Conservation (phyloP, 371 early-diverging fungal genomes). For the Lichtheimia corymbifera region DNA sequence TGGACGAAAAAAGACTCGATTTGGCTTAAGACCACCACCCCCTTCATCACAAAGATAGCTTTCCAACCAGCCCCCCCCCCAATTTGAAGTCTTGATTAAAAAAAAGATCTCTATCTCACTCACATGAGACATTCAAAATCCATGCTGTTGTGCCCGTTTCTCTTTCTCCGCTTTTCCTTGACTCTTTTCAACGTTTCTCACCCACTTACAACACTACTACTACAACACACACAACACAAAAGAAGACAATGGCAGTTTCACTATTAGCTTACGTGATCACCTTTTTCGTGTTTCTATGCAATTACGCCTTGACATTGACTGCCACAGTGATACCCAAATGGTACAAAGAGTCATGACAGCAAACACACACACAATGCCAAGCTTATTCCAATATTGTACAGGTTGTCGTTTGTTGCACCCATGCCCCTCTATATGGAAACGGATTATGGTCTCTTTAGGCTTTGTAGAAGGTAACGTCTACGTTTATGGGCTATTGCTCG, state of each 20-base stretch:
- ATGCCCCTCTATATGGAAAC: conserved; percentile 50
- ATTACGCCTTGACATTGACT: conserved; percentile 36
- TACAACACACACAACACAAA: too few relatives aligned
- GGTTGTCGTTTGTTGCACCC: conserved; percentile 48
- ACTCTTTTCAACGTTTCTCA: conserved; percentile 1
- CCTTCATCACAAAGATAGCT: too few relatives aligned
- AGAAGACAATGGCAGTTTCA: conserved; percentile 36
- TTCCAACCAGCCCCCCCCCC: too few relatives aligned
- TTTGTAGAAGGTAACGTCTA: conserved; percentile 38
- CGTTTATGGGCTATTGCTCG: background rate
- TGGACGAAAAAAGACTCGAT: too few relatives aligned
- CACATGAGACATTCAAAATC: background rate
- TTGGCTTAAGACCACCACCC: too few relatives aligned
- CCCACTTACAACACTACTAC: background rate
- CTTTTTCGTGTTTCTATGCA: conserved; percentile 43
- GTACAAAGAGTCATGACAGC: conserved; percentile 16
- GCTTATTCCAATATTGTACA: conserved; percentile 5
- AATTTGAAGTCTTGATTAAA: background rate
- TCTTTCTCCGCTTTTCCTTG: background rate
- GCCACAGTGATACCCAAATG: conserved; percentile 46
- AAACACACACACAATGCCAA: background rate
- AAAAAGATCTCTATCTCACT: too few relatives aligned
- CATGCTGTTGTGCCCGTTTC: background rate
- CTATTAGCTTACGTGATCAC: conserved; percentile 47
- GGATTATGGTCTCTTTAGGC: conserved; percentile 45